phyloP scores from a whole-genome alignment of 129 eudicot species.

The Deinandra increscens region DNA sequence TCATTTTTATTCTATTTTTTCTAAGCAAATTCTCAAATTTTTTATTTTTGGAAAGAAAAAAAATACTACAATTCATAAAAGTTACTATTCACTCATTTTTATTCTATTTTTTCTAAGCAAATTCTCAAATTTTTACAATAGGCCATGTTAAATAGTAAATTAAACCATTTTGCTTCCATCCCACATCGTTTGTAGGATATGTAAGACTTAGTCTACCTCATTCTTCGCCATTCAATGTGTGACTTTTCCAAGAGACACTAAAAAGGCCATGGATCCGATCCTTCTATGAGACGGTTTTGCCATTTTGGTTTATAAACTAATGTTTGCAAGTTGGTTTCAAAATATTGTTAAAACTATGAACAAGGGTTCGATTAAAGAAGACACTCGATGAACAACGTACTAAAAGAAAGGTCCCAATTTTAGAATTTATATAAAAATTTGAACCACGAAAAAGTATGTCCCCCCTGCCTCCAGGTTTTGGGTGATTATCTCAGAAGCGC shows the following conservation, averaged over 20 bases:
- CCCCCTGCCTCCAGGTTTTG: too few relatives aligned
- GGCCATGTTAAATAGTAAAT: neutral
- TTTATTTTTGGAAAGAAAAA: neutral
- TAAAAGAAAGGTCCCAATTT: neutral
- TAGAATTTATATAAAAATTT: too few relatives aligned
- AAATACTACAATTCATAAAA: neutral
- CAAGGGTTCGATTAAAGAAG: too few relatives aligned
- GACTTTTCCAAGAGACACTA: too few relatives aligned
- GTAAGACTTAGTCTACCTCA: neutral
- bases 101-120: neutral
- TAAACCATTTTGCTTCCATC: neutral
- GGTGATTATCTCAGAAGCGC: too few relatives aligned
- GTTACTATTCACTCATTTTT: neutral
- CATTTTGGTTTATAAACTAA: neutral
- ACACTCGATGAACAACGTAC: neutral
- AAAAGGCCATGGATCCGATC: neutral
- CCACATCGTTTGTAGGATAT: neutral
- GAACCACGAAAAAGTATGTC: too few relatives aligned
- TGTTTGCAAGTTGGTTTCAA: neutral
- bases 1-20: neutral
- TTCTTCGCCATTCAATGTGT: too few relatives aligned
- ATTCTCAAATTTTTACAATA: neutral
- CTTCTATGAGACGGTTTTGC: neutral
- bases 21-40: neutral
- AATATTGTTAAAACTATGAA: neutral